Evolutionary conservation across 371 early-diverging fungal species (phyloP), one percentile per base, ranked within the genome.

Genomic region (Lichtheimia hyalospora): DNA sequence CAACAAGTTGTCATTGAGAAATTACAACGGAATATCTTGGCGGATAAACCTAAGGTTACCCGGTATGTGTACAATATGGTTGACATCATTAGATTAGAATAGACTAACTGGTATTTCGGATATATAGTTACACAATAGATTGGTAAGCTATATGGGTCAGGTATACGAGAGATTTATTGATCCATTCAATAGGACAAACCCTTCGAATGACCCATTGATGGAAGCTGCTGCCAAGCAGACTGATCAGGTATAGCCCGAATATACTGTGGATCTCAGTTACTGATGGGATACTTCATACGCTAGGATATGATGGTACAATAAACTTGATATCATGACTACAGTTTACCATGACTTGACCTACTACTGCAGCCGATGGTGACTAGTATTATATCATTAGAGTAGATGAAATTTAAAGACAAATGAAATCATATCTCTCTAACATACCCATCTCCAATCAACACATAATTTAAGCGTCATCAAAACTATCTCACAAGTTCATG

Each of bases 1-100:
- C 69, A 70, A 5, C 70, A 77, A 44, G 82, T 89, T 8, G 71
- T 78, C 18, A 73, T 91, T 43, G 89, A 87, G 13, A 88, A 89
- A 63, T 68, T 97, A 21, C 84, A 86, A 65, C 82, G 97, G 54
- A 91, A 84, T 59, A 93, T 97, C 54, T 71, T 97, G 64, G 94
- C 92, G 1, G 95, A 95, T 54, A 95, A 95, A 67, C 99, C 99
- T 14, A 87, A 94, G 57, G 97, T 98, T 16, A 96, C 96, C 16
- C 74, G 93, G 61, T 92, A 69, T 64, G 28, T 21, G 25, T 13
- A 13, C 15, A 13, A 51, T 14, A 21, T 41, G 6, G 54, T 6
- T 40, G 20, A 42, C 34, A 6, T 2, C 12, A 50, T 42, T 20
- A 2, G 15, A 20, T 14, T n/a, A 46, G 0, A 5, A 34, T 34